A percentile compares a stretch with the other conserved stretches of the same genome.
These are phyloP conservation scores for Periconia sp. DNA, from an alignment of 2,329 filamentous ascomycete species.

Conservation along the genomic window DNA sequence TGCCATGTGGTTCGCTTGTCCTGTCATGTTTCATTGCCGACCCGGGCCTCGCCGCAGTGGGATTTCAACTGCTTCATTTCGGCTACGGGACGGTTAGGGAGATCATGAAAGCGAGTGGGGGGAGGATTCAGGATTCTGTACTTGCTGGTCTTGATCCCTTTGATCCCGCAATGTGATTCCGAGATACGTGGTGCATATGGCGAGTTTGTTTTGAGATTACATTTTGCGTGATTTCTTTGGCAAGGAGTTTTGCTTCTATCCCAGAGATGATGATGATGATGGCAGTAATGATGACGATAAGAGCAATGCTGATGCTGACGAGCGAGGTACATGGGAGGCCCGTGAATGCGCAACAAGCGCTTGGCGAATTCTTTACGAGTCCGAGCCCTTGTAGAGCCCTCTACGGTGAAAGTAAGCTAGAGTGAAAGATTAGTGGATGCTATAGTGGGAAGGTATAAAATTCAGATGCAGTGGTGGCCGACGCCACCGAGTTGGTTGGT, in stretches of 20 bases:
- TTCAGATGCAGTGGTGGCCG: too few relatives aligned
- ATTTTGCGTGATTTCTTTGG: not conserved
- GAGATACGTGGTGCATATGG: not conserved
- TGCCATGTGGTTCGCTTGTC: slow-evolving; percentile 3
- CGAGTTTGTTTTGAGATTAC: slow-evolving; percentile 8
- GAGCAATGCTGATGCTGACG: slow-evolving; percentile 1
- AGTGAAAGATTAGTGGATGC: too few relatives aligned
- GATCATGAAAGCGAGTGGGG: slow-evolving; percentile 18
- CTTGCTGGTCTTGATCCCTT: not conserved
- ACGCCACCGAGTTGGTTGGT: too few relatives aligned
- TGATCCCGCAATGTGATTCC: not conserved
- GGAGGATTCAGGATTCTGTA: not conserved
- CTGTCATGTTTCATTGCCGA: slow-evolving; percentile 14
- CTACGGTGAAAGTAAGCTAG: not conserved
- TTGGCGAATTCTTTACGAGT: slow-evolving; percentile 15
- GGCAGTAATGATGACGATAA: not conserved
- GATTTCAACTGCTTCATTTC: not conserved
- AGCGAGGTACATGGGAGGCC: slow-evolving; percentile 1
- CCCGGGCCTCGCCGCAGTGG: slow-evolving; percentile 9
- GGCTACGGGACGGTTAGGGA: slow-evolving; percentile 15
- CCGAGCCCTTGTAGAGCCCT: not conserved
- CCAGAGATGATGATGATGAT: too few relatives aligned
- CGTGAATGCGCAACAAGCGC: slow-evolving; percentile 11
- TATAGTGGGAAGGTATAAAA: too few relatives aligned
- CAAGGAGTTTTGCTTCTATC: too few relatives aligned